phyloP scores from a whole-genome alignment of 108 stramenopile species.

The Cyclotella cryptica region DNA sequence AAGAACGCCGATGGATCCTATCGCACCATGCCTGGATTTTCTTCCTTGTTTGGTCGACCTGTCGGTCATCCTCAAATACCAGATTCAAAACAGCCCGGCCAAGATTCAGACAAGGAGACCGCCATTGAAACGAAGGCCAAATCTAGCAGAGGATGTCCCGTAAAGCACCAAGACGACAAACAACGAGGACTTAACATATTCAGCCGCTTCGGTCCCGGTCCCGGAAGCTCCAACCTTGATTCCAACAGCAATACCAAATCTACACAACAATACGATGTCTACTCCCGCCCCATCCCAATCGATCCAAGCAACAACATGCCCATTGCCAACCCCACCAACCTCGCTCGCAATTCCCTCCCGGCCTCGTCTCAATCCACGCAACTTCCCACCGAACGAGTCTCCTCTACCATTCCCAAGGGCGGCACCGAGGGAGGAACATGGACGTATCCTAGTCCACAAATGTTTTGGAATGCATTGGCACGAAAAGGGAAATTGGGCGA shows the following conservation, averaged over 20 bases:
- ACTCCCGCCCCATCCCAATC: slow-evolving; percentile 89
- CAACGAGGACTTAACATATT: slow-evolving; percentile 5
- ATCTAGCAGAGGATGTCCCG: slow-evolving; percentile 43
- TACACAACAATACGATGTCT: slow-evolving; percentile 89
- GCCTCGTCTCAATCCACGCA: slow-evolving; percentile 58
- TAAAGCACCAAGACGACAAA: slow-evolving; percentile 22
- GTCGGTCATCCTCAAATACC: slow-evolving; percentile 7
- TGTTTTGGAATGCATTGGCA: slow-evolving; percentile 98
- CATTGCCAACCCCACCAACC: slow-evolving; percentile 31
- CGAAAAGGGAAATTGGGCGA: slow-evolving; percentile 94
- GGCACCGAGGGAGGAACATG: slow-evolving; percentile 73
- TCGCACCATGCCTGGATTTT: slow-evolving; percentile 47
- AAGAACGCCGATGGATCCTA: slow-evolving; percentile 50
- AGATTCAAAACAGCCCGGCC: not conserved
- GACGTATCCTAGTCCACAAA: slow-evolving; percentile 97
- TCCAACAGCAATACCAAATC: not conserved
- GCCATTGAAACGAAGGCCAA: not conserved
- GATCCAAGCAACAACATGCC: slow-evolving; percentile 99
- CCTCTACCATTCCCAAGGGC: slow-evolving; percentile 92
- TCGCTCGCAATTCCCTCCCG: slow-evolving; percentile 76
- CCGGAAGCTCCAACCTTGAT: slow-evolving; percentile 6
- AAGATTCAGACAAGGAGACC: not conserved
- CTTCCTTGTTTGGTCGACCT: slow-evolving; percentile 34
- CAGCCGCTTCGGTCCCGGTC: slow-evolving; percentile 15
- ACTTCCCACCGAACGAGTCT: slow-evolving; percentile 88